Evolutionary conservation across 2,329 filamentous ascomycete genomes (phyloP), one percentile per base, ranked within the genome.

Genomic region (Verticillium dahliae): DNA sequence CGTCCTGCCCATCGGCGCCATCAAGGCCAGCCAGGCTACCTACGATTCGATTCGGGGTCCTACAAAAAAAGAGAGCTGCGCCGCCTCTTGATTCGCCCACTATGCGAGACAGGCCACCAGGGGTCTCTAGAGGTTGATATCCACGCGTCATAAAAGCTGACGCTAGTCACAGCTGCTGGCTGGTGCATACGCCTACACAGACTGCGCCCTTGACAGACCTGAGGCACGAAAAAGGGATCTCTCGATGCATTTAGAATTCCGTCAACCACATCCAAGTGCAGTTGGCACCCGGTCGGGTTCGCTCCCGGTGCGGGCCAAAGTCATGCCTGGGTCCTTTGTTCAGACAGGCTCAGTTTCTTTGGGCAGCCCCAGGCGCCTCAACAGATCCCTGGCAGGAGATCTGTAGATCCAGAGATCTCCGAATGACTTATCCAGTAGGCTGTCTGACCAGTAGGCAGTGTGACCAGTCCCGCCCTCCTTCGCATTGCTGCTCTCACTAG

Each of bases 351-450:
- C 4, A 31, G 27, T 31, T 31, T 31, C 27, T 31, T 18, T 18
- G n/a, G 9, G 45, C 18, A 27, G 45, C 18, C 10, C 1, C 45
- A 52, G 45, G 9, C 45, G n/a, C 45, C 18, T 52, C 18, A n/a
- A 22, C 45, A 18, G 45, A 52, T 18, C 45, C 45, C 18, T 52
- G 18, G 18, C 6, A n/a, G 13, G 18, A 27, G n/a, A 52, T 27
- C 18, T 13, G 39, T 45, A 15, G 39, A 52, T 52, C n/a, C 18
- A 18, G 65, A 63, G 22, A 66, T 76, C 59, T 61, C 60, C 18
- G 66, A 35, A 67, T 76, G 62, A 61, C 3, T 6, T 45, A 45
- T 31, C 27, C 27, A 31, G 27, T 31, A 31, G 3, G 27, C 4
- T 31, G 27, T 31, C 27, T 31, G 27, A 4, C 27, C 27, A 31